Evolutionary conservation across 1,139 yeast genomes (phyloP).

Genomic region (Blastobotrys capitulatus): DNA sequence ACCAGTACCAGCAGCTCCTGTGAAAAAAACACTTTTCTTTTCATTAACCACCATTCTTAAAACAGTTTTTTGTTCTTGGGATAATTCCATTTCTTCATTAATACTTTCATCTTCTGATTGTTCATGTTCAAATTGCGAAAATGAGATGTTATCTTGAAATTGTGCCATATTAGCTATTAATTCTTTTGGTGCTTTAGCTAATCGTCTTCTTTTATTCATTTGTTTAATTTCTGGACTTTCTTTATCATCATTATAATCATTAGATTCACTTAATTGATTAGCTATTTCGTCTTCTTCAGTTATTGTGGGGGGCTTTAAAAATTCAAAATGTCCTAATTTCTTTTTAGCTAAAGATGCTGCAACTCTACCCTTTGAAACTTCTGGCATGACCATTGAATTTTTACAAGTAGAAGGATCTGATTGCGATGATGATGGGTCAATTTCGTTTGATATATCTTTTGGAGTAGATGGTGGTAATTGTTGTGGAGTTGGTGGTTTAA

Average conservation of each 20-base stretch:
- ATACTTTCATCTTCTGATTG: not conserved
- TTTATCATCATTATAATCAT: not conserved
- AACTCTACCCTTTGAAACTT: not conserved
- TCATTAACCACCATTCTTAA: conserved; percentile 55
- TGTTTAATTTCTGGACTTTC: not conserved
- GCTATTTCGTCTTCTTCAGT: not conserved
- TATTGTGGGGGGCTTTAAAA: not conserved
- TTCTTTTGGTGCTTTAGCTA: conserved; percentile 5
- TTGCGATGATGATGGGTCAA: not conserved
- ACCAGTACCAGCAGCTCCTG: conserved; percentile 31
- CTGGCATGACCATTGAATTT: no score
- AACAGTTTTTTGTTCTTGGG: conserved; percentile 68
- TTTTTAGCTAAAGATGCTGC: not conserved
- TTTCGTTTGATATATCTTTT: not conserved
- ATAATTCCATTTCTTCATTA: conserved; percentile 32
- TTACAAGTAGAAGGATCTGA: not conserved
- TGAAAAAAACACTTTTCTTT: conserved; percentile 44
- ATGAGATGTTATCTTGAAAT: conserved; percentile 1
- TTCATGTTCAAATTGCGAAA: not conserved
- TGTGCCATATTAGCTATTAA: conserved; percentile 1
- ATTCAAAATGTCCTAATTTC: not conserved
- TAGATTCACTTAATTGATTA: not conserved
- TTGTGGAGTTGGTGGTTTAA: not conserved
- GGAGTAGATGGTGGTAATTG: not conserved
- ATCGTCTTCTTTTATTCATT: not conserved